Conservation (phyloP, 2,329 filamentous ascomycete species). For the Hymenoscyphus fructigenus region DNA sequence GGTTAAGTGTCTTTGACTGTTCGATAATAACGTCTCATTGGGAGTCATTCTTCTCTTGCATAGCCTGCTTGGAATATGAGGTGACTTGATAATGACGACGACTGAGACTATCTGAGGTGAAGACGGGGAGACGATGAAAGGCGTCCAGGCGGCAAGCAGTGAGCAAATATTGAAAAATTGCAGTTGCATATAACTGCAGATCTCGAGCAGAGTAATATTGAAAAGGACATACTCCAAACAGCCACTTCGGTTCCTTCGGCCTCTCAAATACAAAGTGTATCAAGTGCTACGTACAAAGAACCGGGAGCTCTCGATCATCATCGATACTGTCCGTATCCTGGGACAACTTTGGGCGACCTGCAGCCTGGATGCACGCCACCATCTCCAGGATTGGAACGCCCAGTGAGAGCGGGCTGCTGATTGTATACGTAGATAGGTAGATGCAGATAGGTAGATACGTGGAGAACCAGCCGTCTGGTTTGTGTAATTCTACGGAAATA, state of each 20-base stretch:
- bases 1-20: too few species aligned
- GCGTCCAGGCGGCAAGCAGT: neutral
- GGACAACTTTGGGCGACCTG: neutral
- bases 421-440: neutral
- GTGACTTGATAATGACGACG: too few species aligned
- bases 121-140: neutral
- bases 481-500: neutral
- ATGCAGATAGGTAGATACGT: too few species aligned
- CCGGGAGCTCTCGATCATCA: too few species aligned
- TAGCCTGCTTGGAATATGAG: too few species aligned
- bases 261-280: neutral
- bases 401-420: constrained; percentile 1
- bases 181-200: neutral
- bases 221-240: neutral
- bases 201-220: too few species aligned
- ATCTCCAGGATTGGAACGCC: neutral
- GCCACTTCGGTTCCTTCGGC: neutral
- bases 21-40: too few species aligned
- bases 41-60: too few species aligned
- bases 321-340: neutral
- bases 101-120: neutral
- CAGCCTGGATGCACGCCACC: neutral
- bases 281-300: too few species aligned
- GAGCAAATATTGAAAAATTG: neutral
- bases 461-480: neutral